Evolutionary conservation across 805 yeast species (phyloP).

Genomic region (Ogataea parapolymorpha): DNA sequence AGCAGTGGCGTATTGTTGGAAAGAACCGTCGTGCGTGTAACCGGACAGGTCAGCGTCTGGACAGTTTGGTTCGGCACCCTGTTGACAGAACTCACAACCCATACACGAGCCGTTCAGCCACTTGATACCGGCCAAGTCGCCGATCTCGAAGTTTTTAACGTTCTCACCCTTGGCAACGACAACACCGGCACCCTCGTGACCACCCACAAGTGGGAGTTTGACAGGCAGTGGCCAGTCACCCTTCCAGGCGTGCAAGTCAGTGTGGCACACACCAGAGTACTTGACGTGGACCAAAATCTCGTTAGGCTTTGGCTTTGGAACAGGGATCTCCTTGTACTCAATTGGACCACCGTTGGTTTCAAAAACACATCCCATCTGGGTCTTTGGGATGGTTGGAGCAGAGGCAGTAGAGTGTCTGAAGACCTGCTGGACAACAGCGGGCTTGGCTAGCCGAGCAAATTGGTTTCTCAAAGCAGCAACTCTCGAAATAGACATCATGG

Average conservation of each 20-base stretch:
- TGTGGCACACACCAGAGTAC: constrained; percentile 87
- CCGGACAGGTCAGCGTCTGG: constrained; percentile 71
- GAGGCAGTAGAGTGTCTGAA: constrained; percentile 7
- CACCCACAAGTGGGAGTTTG: constrained; percentile 70
- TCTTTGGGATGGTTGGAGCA: constrained; percentile 21
- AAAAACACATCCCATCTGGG: constrained; percentile 65
- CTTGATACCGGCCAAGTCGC: constrained; percentile 75
- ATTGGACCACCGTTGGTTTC: constrained; percentile 59
- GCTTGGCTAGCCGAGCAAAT: constrained; percentile 5
- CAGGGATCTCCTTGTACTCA: constrained; percentile 64
- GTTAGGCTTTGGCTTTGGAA: constrained; percentile 68
- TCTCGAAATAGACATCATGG: constrained; percentile 9
- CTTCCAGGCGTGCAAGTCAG: constrained; percentile 85
- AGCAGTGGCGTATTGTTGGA: constrained; percentile 88
- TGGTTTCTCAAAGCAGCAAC: constrained; percentile 10
- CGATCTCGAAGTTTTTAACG: constrained; percentile 64
- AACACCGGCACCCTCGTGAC: constrained; percentile 82
- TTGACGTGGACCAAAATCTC: constrained; percentile 73
- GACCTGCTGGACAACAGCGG: constrained; percentile 10
- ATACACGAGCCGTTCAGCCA: constrained; percentile 75
- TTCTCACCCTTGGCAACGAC: constrained; percentile 68
- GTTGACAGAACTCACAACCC: constrained; percentile 61
- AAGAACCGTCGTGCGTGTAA: constrained; percentile 85
- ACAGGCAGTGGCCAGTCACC: constrained; percentile 82
- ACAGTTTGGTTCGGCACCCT: constrained; percentile 68